Base-by-base conservation (phyloP, 2,329 filamentous ascomycete genomes). In the Drechslerella dactyloides region DNA sequence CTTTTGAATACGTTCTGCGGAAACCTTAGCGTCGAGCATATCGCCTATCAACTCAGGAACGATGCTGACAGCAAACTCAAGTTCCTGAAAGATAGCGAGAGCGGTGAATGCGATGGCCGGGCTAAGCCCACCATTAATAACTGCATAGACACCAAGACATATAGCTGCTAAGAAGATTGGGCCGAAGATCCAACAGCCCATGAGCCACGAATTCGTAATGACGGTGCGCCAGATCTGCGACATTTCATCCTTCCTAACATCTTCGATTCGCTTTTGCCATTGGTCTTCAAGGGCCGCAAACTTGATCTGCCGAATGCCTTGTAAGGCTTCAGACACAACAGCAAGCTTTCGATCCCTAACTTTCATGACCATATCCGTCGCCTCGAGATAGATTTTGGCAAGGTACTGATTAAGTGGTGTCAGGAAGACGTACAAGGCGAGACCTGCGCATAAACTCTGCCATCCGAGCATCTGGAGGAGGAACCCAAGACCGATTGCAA, bases 241-340 rank as follows among this genome's bases (percentile, higher is more conserved):
- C 8, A 93, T 82, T 77, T 93, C 90, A 52, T 83, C 84, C 48
- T 87, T 84, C 76, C 90, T 83, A 6, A 87, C 85, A 73, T 84
- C 79, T 73, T 83, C 79, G 77, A 94, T 90, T 72, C 87, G 89
- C 15, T 83, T 82, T 78, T 91, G 86, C 90, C 90, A 93, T 75
- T 90, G 86, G 19, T 82, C 80, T 78, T 93, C 90, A 1, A 91
- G 80, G 0, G 90, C 90, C 0, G 89, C 89, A 75, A 93, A 92
- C 77, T 94, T 94, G 80, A 94, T 91, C 78, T 94, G 90, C 0
- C 90, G 85, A 74, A 93, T 93, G 6, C 90, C 76, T 75, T 90
- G 85, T 0, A 94, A 80, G 0, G 88, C 89, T 78, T 94, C 90
- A 0, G 89, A 90, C 30, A 94, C 84, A 13, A 92, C 84, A 0